Evolutionary conservation across 2,329 filamentous ascomycete genomes (phyloP).

Genomic region (Calonectria honghensis): DNA sequence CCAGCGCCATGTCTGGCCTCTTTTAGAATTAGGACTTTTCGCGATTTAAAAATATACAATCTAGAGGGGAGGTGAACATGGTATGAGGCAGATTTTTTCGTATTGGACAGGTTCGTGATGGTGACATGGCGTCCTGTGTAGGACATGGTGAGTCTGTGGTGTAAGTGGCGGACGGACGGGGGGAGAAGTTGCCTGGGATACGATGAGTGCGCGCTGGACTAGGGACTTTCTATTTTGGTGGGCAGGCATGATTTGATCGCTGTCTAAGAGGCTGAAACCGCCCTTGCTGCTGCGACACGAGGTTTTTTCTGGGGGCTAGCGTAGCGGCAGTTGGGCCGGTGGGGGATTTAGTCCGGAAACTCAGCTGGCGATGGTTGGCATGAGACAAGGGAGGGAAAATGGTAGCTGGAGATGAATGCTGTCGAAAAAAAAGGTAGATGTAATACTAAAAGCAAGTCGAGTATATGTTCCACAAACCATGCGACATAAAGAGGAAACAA

Average conservation of each 20-base stretch:
- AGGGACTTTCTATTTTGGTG: constrained; percentile 38
- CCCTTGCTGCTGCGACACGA: constrained; percentile 31
- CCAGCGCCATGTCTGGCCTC: neutral
- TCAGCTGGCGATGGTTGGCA: constrained; percentile 13
- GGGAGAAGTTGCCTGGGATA: constrained; percentile 31
- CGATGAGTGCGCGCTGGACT: constrained; percentile 9
- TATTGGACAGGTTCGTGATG: constrained; percentile 7
- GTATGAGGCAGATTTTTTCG: constrained; percentile 11
- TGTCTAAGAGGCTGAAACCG: constrained; percentile 32
- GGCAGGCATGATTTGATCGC: neutral
- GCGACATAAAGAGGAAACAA: constrained; percentile 6
- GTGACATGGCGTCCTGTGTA: constrained; percentile 3
- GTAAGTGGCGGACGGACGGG: constrained; percentile 9
- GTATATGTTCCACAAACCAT: neutral
- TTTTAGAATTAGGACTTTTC: neutral
- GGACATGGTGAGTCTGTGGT: neutral
- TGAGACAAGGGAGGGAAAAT: neutral
- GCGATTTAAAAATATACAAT: constrained; percentile 3
- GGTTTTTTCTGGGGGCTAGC: constrained; percentile 6
- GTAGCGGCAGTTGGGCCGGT: constrained; percentile 10
- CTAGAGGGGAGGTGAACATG: neutral
- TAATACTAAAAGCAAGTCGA: neutral
- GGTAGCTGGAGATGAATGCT: neutral
- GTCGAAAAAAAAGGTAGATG: neutral
- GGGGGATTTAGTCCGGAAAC: neutral